Evolutionary conservation across 306 rosid genomes (phyloP).

Genomic region (Cicer arietinum): DNA sequence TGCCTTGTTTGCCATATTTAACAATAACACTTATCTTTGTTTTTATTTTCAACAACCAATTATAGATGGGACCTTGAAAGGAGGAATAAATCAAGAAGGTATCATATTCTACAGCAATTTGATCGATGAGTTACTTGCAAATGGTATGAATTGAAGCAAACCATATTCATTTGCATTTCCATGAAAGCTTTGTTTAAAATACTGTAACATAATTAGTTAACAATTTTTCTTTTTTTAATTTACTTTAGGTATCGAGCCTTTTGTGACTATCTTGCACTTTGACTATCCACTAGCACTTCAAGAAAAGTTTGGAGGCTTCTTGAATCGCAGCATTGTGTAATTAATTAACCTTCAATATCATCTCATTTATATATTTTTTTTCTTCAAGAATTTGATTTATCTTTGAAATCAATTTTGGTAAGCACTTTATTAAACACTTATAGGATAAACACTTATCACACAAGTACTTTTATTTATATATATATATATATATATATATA

Average conservation of each 20-base stretch:
- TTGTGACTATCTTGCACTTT: conserved; percentile 41
- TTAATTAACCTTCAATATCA: background rate
- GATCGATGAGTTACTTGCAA: conserved; percentile 43
- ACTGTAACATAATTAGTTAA: background rate
- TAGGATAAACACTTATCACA: too few species aligned
- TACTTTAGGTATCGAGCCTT: conserved; percentile 42
- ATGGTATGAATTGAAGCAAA: conserved; percentile 34
- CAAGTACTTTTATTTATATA: too few species aligned
- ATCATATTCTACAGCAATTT: conserved; percentile 46
- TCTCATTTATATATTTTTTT: background rate
- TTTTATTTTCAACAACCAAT: background rate
- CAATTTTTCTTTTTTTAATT: background rate
- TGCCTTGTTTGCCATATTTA: background rate
- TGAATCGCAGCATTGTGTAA: conserved; percentile 49
- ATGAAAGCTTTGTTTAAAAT: background rate
- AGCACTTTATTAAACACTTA: too few species aligned
- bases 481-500: too few species aligned
- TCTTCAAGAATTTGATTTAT: background rate
- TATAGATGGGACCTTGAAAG: conserved; percentile 47
- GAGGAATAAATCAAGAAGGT: conserved; percentile 50
- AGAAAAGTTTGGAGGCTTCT: conserved; percentile 30
- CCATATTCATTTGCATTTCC: background rate
- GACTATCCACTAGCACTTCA: conserved; percentile 41
- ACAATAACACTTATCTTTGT: background rate
- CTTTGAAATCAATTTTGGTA: background rate